Conservation (phyloP, 257 asterid species). For the Scutellaria baicalensis region DNA sequence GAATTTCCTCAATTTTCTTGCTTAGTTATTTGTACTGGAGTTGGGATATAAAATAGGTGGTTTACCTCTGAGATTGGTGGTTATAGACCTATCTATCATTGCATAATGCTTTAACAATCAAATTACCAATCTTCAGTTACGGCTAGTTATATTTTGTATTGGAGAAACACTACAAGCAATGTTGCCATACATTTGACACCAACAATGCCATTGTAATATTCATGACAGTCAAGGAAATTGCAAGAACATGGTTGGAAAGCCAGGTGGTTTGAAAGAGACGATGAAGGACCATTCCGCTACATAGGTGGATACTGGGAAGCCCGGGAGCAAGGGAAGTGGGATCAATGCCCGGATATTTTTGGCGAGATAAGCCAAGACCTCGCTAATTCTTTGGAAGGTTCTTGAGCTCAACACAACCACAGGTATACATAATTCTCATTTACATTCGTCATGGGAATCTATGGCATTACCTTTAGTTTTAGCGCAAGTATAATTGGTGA, state of each 20-base stretch:
- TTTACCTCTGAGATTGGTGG: too few species aligned
- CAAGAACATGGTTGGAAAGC: slow-evolving; percentile 97
- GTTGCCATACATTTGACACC: neutral
- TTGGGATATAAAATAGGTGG: too few species aligned
- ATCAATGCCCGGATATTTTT: slow-evolving; percentile 65
- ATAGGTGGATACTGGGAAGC: slow-evolving; percentile 92
- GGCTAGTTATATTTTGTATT: neutral
- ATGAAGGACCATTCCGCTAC: slow-evolving; percentile 60
- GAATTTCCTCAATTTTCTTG: too few species aligned
- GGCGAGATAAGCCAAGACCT: slow-evolving; percentile 61
- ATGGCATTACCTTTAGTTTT: neutral
- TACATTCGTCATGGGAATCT: neutral
- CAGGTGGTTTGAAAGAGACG: slow-evolving; percentile 63
- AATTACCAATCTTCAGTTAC: neutral
- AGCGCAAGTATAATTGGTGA: neutral
- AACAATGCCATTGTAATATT: neutral
- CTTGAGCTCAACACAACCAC: slow-evolving; percentile 25
- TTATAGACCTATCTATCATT: too few species aligned
- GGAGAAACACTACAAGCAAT: neutral
- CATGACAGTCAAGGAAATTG: slow-evolving; percentile 70
- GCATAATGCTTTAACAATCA: too few species aligned
- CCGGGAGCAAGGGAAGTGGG: slow-evolving; percentile 64
- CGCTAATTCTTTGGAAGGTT: slow-evolving; percentile 30
- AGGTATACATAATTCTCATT: slow-evolving; percentile 23
- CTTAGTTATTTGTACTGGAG: too few species aligned